Evolutionary conservation across 768 basidiomycete genomes (phyloP), one percentile per base, ranked within the genome.

Genomic region (Lactarius indigo): DNA sequence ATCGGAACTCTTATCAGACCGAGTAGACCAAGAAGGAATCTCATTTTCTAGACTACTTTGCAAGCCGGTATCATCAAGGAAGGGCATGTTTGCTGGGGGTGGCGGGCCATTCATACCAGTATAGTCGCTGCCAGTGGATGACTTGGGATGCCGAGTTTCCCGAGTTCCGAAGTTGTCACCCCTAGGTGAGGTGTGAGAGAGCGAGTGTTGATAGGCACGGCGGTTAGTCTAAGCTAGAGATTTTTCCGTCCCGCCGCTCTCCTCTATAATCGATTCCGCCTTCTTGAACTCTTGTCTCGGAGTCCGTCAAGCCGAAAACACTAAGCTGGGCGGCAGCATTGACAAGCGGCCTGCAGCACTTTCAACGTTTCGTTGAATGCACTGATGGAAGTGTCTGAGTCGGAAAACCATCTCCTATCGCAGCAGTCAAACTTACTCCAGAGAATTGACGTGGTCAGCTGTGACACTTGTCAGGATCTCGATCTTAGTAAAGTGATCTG

Each of bases 371-470:
- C 54, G 26, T 59, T 30, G 57, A 59, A 63, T 17, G 66, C 58
- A 3, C 66, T 67, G 50, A n/a, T 12, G 23, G 15, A 28, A 5
- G 6, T 10, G 17, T 63, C 13, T 42, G 20, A 12, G 20, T 55
- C 33, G 6, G 18, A 6, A 12, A 18, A 50, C 15, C 12, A 28
- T 23, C 50, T 37, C 5, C 12, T 15, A 4, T 1, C 12, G 1
- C 9, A 26, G 9, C 23, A 20, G 13, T 23, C n/a, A 12, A 63
- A 69, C 68, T 5, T 59, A 69, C 68, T 55, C 68, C 2, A 69
- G 28, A 55, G 61, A 28, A n/a, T 55, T 23, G 28, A 26, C 23
- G 13, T 50, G 56, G 39, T 69, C 61, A 28, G 47, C 28, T 1
- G 57, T 66, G 23, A 55, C 10, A 2, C 13, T 31, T 30, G 60